Percentiles rank a stretch among this genome's conserved stretches.
phyloP scores from a whole-genome alignment of 257 asterid genomes.

The Plantago ovata region DNA sequence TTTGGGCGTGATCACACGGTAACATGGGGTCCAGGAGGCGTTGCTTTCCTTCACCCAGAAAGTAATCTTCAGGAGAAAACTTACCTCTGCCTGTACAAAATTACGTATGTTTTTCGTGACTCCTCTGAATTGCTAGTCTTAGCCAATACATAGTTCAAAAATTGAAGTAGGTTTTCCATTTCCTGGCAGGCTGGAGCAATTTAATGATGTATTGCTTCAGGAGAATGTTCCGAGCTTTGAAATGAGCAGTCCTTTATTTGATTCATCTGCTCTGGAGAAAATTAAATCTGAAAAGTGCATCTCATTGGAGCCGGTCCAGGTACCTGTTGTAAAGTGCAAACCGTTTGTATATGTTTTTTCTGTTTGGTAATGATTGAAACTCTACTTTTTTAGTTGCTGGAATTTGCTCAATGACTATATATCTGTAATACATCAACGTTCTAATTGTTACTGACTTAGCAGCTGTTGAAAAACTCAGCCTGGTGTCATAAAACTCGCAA shows the following conservation, averaged over 20 bases:
- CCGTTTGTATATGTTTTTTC: background rate
- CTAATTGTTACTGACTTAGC: too few relatives aligned
- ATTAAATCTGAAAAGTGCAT: conserved; percentile 49
- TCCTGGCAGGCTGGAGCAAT: conserved; percentile 76
- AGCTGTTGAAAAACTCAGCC: too few relatives aligned
- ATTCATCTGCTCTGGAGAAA: conserved; percentile 42
- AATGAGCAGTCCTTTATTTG: conserved; percentile 58
- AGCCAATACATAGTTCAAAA: background rate
- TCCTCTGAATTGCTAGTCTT: too few relatives aligned
- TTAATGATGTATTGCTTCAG: conserved; percentile 75
- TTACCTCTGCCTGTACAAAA: conserved; percentile 70
- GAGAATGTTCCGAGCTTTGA: conserved; percentile 55
- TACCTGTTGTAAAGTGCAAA: conserved; percentile 21
- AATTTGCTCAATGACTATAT: too few relatives aligned
- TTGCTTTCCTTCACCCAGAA: conserved; percentile 85
- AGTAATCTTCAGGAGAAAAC: conserved; percentile 56
- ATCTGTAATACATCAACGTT: too few relatives aligned
- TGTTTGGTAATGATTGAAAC: background rate
- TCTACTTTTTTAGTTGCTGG: too few relatives aligned
- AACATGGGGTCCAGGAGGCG: conserved; percentile 98
- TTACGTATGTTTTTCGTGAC: conserved; percentile 55
- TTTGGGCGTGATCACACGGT: conserved; percentile 64
- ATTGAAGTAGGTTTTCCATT: background rate
- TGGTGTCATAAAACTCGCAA: too few relatives aligned
- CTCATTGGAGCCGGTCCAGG: conserved; percentile 58